phyloP scores from a whole-genome alignment of 768 basidiomycete species.

The Tephrocybe rancida region DNA sequence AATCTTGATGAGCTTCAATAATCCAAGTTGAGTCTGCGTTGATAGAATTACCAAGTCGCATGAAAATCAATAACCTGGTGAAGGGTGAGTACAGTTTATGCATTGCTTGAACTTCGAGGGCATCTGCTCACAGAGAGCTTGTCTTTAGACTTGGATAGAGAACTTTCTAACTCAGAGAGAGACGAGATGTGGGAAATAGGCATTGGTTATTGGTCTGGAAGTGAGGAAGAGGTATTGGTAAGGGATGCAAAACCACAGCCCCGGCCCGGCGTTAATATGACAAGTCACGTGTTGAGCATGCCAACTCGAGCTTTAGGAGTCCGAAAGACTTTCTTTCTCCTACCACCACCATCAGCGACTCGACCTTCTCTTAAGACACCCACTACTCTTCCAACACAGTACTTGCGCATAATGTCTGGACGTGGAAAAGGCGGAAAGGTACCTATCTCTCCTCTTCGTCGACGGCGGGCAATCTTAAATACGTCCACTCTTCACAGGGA shows the following conservation, averaged over 20 bases:
- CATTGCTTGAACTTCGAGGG: background rate
- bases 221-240: background rate
- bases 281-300: constrained; percentile 27
- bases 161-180: constrained; percentile 59
- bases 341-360: constrained; percentile 29
- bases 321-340: background rate
- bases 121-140: constrained; percentile 59
- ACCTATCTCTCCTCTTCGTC: constrained; percentile 11
- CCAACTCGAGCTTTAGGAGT: constrained; percentile 12
- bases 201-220: constrained; percentile 33
- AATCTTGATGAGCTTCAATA: background rate
- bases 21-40: background rate
- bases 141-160: constrained; percentile 58
- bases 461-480: background rate
- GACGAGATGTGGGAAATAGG: constrained; percentile 66
- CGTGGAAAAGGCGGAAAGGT: constrained; percentile 82
- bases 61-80: constrained; percentile 84
- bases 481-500: constrained; percentile 42
- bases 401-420: constrained; percentile 57
- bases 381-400: background rate
- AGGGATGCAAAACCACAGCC: constrained; percentile 38
- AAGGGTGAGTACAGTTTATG: constrained; percentile 1
- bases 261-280: constrained; percentile 32
- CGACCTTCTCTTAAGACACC: background rate
- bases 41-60: constrained; percentile 67